A percentile compares a stretch with the other conserved stretches of the same genome.
Conservation (phyloP, 208 protist species). For the Plasmodiophora brassicae region DNA sequence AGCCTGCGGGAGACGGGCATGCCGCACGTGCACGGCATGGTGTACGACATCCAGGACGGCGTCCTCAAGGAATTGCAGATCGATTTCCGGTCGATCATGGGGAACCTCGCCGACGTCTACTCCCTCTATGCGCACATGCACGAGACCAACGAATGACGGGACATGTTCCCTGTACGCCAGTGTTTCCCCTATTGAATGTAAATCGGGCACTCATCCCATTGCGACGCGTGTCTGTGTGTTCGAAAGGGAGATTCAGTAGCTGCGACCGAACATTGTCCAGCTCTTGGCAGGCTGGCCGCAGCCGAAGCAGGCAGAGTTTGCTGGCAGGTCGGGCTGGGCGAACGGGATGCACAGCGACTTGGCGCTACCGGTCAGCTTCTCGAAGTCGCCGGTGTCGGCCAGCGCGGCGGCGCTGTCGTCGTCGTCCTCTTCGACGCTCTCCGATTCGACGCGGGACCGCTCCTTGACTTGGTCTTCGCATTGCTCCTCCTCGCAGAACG, state of each 20-base stretch:
- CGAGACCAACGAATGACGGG: too few relatives aligned
- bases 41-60: not conserved
- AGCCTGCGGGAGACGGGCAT: not conserved
- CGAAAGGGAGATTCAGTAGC: too few relatives aligned
- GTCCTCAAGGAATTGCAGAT: not conserved
- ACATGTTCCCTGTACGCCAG: too few relatives aligned
- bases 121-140: not conserved
- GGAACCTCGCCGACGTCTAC: not conserved
- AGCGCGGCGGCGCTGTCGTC: not conserved
- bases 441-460: constrained; percentile 46
- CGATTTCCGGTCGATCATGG: not conserved
- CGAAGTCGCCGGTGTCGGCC: not conserved
- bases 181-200: too few relatives aligned
- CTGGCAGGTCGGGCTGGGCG: constrained; percentile 49
- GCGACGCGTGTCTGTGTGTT: too few relatives aligned
- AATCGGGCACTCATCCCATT: too few relatives aligned
- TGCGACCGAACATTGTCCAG: constrained; percentile 52
- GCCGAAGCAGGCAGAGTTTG: constrained; percentile 40
- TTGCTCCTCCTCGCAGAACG: constrained; percentile 47
- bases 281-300: constrained; percentile 51
- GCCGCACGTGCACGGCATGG: not conserved
- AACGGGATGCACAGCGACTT: constrained; percentile 60
- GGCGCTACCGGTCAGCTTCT: constrained; percentile 38
- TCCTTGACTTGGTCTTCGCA: constrained; percentile 50
- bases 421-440: not conserved